Evolutionary conservation across 228 moss, liverwort and hornwort genomes (phyloP), one percentile per base, ranked within the genome.

Genomic region (Sphagnum fallax): DNA sequence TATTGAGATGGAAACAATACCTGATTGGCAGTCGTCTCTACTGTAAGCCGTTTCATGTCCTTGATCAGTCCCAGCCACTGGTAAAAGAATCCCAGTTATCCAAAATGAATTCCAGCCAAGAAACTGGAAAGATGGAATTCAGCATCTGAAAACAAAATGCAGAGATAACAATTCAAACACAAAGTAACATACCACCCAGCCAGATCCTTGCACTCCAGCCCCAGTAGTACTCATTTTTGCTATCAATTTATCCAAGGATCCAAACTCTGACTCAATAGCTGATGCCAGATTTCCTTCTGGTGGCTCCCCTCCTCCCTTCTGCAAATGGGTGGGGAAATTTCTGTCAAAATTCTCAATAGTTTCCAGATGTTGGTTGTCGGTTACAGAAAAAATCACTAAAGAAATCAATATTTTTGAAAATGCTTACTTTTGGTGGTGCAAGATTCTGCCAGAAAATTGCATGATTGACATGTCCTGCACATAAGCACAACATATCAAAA

Each of bases 361-460:
- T 32, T 32, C 32, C 32, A 32, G 32, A 32, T 32, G 32, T 32
- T 32, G 2, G 32, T 32, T 32, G 32, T 32, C 32, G 0, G 32
- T 16, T 48, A 64, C 16, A 64, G 8, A 64, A 48, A 8, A 64
- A 64, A n/a, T 64, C 16, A 8, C 63, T 16, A 48, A 16, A 64
- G 63, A 67, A 15, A 47, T 5, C 2, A 62, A 61, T 49, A 48
- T 32, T 32, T 2, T 32, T 55, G 52, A 16, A 51, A 51, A 65
- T 50, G 52, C 89, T 81, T 72, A 97, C 97, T 76, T 72, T 83
- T 9, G 75, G 69, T 47, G 97, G 93, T 49, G 97, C 90, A 66
- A 97, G 76, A 76, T 97, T 97, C 78, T 91, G 88, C 97, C 97
- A 97, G 68, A 97, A 97, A 61, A 93, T 90, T 63, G 91, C 84